A percentile compares a stretch with the other conserved stretches of the same genome.
These are phyloP conservation scores for Diplodia seriata DNA, from an alignment of 2,329 filamentous ascomycete species.

Conservation along the genomic window DNA sequence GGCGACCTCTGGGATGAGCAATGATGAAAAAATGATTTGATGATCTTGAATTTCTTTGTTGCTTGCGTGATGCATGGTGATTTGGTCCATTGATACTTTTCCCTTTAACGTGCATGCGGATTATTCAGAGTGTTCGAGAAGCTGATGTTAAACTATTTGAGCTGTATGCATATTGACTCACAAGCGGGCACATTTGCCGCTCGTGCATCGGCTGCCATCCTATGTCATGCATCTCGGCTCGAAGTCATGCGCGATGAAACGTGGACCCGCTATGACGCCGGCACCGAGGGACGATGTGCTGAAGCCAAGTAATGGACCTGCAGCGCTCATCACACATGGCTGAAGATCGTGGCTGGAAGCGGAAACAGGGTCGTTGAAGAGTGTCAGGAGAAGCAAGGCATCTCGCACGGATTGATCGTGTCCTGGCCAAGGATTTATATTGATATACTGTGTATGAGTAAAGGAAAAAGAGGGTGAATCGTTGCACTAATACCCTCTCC, in stretches of 20 bases:
- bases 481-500: constrained; percentile 17
- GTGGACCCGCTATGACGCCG: background rate
- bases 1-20: background rate
- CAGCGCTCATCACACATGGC: constrained; percentile 1
- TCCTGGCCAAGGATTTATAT: constrained; percentile 19
- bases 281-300: background rate
- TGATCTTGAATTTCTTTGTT: background rate
- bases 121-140: background rate
- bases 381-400: background rate
- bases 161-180: background rate
- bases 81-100: background rate
- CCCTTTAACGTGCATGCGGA: background rate
- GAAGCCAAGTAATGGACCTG: background rate
- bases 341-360: background rate
- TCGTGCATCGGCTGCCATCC: constrained; percentile 13
- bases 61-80: background rate
- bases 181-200: background rate
- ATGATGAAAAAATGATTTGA: background rate
- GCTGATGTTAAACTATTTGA: background rate
- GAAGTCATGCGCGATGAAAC: constrained; percentile 2
- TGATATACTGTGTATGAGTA: background rate
- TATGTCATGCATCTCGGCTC: constrained; percentile 4
- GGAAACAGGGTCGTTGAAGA: background rate
- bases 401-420: background rate
- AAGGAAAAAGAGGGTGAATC: constrained; percentile 4